A percentile compares a stretch with the other conserved stretches of the same genome.
Conservation (phyloP, 2,329 filamentous ascomycete genomes). For the Fusarium chlamydosporum region DNA sequence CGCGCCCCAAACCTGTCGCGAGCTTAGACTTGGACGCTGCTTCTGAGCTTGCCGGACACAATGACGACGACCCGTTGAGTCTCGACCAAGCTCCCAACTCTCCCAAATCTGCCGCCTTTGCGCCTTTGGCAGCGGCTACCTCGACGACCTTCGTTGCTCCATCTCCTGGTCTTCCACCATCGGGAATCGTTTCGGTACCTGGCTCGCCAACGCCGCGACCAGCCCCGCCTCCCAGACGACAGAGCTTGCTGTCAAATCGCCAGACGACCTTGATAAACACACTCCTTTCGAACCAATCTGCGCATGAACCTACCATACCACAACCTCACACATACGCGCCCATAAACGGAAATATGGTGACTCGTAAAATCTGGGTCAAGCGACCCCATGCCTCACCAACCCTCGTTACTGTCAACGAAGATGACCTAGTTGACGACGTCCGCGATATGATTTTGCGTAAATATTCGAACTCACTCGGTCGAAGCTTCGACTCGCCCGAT, state of each 20-base stretch:
- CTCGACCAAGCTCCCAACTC: slow-evolving; percentile 48
- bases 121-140: slow-evolving; percentile 44
- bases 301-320: slow-evolving; percentile 44
- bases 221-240: slow-evolving; percentile 49
- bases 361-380: slow-evolving; percentile 95
- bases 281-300: slow-evolving; percentile 49
- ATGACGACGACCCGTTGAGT: slow-evolving; percentile 50
- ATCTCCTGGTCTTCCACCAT: slow-evolving; percentile 45
- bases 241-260: slow-evolving; percentile 58
- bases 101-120: slow-evolving; percentile 31
- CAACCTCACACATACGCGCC: slow-evolving; percentile 47
- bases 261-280: slow-evolving; percentile 54
- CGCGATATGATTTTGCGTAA: slow-evolving; percentile 93
- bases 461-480: slow-evolving; percentile 92
- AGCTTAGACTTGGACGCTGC: slow-evolving; percentile 42
- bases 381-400: slow-evolving; percentile 88
- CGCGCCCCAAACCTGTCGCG: slow-evolving; percentile 38
- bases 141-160: slow-evolving; percentile 59
- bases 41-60: slow-evolving; percentile 43
- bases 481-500: slow-evolving; percentile 91
- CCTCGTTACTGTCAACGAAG: slow-evolving; percentile 84
- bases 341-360: slow-evolving; percentile 68
- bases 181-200: slow-evolving; percentile 30
- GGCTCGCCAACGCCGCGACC: slow-evolving; percentile 39
- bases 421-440: slow-evolving; percentile 94